Percentiles rank a stretch among this genome's conserved stretches.
Evolutionary conservation across 2,329 filamentous ascomycete species (phyloP).

Genomic region (Penicillium capsulatum): DNA sequence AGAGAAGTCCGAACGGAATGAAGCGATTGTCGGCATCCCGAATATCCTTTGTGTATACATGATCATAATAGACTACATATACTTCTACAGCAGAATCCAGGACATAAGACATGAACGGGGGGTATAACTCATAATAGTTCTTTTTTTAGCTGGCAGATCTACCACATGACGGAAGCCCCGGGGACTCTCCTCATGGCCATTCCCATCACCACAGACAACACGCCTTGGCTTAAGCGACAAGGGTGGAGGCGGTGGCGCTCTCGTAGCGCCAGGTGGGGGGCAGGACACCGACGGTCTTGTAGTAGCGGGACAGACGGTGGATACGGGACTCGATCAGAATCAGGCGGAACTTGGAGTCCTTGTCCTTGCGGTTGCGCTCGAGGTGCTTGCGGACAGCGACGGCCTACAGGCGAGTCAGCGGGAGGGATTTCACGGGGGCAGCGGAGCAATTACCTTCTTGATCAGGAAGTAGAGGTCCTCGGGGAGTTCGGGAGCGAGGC

Average conservation of each 20-base stretch:
- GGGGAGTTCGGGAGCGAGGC: conserved; percentile 96
- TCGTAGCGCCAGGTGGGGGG: conserved; percentile 99
- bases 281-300: conserved; percentile 85
- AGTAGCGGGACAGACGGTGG: conserved; percentile 98
- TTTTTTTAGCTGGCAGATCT: conserved; percentile 22
- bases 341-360: conserved; percentile 99
- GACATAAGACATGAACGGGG: conserved; percentile 9
- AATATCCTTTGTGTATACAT: background rate
- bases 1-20: conserved; percentile 46
- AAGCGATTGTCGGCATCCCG: background rate
- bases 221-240: conserved; percentile 69
- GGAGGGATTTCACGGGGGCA: background rate
- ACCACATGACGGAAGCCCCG: conserved; percentile 13
- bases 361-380: conserved; percentile 99
- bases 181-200: conserved; percentile 6
- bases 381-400: conserved; percentile 99
- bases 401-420: conserved; percentile 55
- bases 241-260: conserved; percentile 89
- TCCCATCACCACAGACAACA: conserved; percentile 19
- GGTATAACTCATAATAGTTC: conserved; percentile 24
- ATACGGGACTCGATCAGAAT: conserved; percentile 99
- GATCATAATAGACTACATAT: background rate
- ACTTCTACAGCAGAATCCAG: background rate
- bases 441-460: conserved; percentile 74
- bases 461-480: conserved; percentile 99